Percentiles rank a stretch among this genome's conserved stretches.
phyloP scores from a whole-genome alignment of 1,284 basidiomycete genomes.

The Cerrena zonata region DNA sequence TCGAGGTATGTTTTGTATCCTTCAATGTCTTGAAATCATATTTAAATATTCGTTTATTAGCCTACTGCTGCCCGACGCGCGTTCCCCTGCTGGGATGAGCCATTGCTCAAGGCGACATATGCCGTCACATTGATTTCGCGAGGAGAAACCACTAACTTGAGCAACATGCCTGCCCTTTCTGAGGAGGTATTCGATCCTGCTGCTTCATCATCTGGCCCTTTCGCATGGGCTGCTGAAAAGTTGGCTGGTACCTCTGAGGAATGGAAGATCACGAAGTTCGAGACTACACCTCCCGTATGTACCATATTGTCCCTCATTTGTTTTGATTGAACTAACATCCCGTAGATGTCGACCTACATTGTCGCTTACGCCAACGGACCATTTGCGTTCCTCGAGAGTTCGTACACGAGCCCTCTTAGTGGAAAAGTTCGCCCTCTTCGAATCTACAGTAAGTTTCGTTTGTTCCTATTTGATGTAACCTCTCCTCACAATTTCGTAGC shows the following conservation, averaged over 20 bases:
- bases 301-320: not conserved
- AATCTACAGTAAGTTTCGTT: constrained; percentile 60
- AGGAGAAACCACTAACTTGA: constrained; percentile 68
- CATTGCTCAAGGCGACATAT: constrained; percentile 86
- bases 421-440: constrained; percentile 78
- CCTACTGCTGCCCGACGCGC: constrained; percentile 81
- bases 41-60: constrained; percentile 39
- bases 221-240: constrained; percentile 23
- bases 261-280: constrained; percentile 81
- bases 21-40: not conserved
- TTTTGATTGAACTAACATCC: no score
- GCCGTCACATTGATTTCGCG: constrained; percentile 80
- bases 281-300: constrained; percentile 58
- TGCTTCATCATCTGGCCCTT: constrained; percentile 10
- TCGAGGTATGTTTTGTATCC: constrained; percentile 46
- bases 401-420: constrained; percentile 78
- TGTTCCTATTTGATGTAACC: not conserved
- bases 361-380: constrained; percentile 87
- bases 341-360: constrained; percentile 82
- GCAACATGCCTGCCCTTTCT: constrained; percentile 79
- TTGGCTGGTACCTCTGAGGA: constrained; percentile 32
- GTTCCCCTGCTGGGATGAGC: constrained; percentile 93
- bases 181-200: constrained; percentile 38
- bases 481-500: constrained; percentile 36
- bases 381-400: constrained; percentile 71